A percentile compares a stretch with the other conserved stretches of the same genome.
Evolutionary conservation across 495 filamentous ascomycete genomes (phyloP).

Genomic region (Staphylotrichum longicolle): DNA sequence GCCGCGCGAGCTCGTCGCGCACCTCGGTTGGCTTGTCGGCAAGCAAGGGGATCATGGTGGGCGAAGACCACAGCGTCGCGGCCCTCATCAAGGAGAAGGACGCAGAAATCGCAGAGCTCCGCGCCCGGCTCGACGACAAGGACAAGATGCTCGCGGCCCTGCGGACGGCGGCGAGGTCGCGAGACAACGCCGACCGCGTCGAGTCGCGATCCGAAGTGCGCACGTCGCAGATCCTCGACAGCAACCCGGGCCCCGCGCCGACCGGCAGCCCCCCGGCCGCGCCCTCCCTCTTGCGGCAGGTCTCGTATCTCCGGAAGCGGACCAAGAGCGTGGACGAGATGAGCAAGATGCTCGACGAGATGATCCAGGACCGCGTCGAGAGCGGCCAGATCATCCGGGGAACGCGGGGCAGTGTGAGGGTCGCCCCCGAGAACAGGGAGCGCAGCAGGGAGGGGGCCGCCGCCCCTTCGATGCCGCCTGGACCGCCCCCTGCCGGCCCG

Average conservation of each 20-base stretch:
- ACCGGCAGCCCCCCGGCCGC: slow-evolving; percentile 39
- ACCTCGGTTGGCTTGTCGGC: slow-evolving; percentile 67
- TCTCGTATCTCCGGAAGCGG: slow-evolving; percentile 49
- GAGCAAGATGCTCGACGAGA: slow-evolving; percentile 86
- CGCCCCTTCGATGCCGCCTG: slow-evolving; percentile 22
- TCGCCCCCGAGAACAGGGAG: slow-evolving; percentile 39
- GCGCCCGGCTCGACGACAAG: slow-evolving; percentile 90
- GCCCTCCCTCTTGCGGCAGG: slow-evolving; percentile 35
- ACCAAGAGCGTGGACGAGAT: slow-evolving; percentile 81
- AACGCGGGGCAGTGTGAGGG: slow-evolving; percentile 53
- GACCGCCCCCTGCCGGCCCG: slow-evolving; percentile 12
- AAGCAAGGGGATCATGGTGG: slow-evolving; percentile 58
- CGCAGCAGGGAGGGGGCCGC: background rate
- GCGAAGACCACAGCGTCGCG: slow-evolving; percentile 66
- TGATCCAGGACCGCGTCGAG: slow-evolving; percentile 86
- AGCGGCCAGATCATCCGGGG: slow-evolving; percentile 62
- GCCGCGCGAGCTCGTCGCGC: slow-evolving; percentile 84
- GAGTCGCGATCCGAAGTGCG: slow-evolving; percentile 47
- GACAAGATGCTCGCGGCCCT: slow-evolving; percentile 89
- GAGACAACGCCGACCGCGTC: slow-evolving; percentile 70
- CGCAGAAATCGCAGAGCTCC: slow-evolving; percentile 85
- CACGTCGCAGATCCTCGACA: slow-evolving; percentile 46
- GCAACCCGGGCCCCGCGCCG: slow-evolving; percentile 35
- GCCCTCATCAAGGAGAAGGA: slow-evolving; percentile 82
- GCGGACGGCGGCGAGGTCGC: slow-evolving; percentile 79